phyloP scores from a whole-genome alignment of 2,329 filamentous ascomycete genomes.

The Penicillium aurantiogriseum region DNA sequence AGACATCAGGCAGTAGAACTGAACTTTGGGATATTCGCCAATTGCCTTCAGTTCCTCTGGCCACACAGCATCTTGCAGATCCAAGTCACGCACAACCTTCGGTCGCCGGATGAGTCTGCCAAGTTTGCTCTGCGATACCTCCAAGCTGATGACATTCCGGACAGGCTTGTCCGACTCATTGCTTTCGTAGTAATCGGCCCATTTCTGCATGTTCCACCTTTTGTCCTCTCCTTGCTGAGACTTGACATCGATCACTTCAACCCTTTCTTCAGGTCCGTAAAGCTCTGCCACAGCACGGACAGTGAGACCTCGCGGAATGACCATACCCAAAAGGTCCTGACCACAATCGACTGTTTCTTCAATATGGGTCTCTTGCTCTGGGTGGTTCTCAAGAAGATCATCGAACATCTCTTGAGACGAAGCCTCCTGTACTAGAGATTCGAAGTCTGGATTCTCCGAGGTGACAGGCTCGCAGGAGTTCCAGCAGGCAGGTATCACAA shows the following conservation, averaged over 20 bases:
- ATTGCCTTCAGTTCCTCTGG: constrained; percentile 52
- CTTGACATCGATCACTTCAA: constrained; percentile 69
- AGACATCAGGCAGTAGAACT: constrained; percentile 70
- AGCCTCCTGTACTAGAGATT: constrained; percentile 34
- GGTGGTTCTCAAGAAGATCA: constrained; percentile 35
- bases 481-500: constrained; percentile 61
- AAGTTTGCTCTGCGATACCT: constrained; percentile 63
- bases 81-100: constrained; percentile 63
- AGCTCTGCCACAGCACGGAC: constrained; percentile 63
- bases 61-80: constrained; percentile 54
- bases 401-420: constrained; percentile 43
- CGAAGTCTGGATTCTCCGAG: constrained; percentile 24
- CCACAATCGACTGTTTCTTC: constrained; percentile 57
- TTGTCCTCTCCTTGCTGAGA: constrained; percentile 65
- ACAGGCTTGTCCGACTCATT: constrained; percentile 57
- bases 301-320: constrained; percentile 63
- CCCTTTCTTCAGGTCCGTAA: constrained; percentile 60
- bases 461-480: constrained; percentile 54
- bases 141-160: constrained; percentile 67
- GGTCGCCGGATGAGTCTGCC: constrained; percentile 63
- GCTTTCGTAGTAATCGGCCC: constrained; percentile 67
- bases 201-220: constrained; percentile 64
- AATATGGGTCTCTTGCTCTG: constrained; percentile 26
- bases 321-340: constrained; percentile 66
- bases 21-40: constrained; percentile 61